Evolutionary conservation across 2,329 filamentous ascomycete species (phyloP), one percentile per base, ranked within the genome.

Genomic region (Ascochyta fabae): DNA sequence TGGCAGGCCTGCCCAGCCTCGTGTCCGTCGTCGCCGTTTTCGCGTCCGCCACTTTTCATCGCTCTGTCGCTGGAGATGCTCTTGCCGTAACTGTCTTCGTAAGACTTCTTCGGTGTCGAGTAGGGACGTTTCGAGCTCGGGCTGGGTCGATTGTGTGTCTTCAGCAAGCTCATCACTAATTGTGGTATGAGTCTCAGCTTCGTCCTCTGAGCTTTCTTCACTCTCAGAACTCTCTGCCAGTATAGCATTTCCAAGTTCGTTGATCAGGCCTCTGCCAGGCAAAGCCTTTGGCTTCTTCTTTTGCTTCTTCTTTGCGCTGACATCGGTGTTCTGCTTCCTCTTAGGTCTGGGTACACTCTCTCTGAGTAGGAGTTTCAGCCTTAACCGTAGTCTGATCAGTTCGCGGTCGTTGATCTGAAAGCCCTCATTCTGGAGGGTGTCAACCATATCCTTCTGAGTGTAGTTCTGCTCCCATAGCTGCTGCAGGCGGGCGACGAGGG

Each of bases 381-480:
- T 86, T 8, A 84, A 80, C 48, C 91, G 84, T 38, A 94, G 79
- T 31, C 88, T 83, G 79, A 88, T 86, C 49, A 93, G 75, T 71
- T 92, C 88, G 9, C 88, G 82, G 62, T 89, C 82, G 62, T 87
- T 90, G 68, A 94, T 87, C 23, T 87, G 80, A 67, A 87, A 92
- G 13, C 91, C 91, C 70, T 93, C 89, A 19, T 86, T 83, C 61
- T 85, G 86, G 54, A 95, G 79, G 26, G 85, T 84, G 24, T 82
- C 80, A 52, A 92, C 79, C 85, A 95, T 95, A 62, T 92, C 88
- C 56, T 84, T 83, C 73, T 92, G 89, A 16, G 80, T 82, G 13
- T 86, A 81, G 68, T 94, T 95, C 64, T 79, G 81, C 71, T 91
- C 87, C 91, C 91, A 95, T 66, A 95, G 80, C 75, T 93, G 84